A percentile compares a stretch with the other conserved stretches of the same genome.
These are phyloP conservation scores for Colletotrichum sublineola DNA, from an alignment of 2,329 filamentous ascomycete genomes.

Conservation along the genomic window DNA sequence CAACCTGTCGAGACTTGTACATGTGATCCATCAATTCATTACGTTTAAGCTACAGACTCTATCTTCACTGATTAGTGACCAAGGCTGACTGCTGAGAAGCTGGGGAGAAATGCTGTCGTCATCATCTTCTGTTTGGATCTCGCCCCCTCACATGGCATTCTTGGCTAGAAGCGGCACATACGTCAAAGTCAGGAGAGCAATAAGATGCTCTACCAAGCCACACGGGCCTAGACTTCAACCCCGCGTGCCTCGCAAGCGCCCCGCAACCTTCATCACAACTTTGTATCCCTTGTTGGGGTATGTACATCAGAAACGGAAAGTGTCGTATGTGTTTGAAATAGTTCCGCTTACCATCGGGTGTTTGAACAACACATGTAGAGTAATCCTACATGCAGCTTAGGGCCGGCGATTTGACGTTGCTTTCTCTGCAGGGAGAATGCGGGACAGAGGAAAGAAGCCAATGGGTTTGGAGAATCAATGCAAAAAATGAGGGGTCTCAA, in stretches of 20 bases:
- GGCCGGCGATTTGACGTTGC: constrained; percentile 2
- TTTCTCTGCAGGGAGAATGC: constrained; percentile 7
- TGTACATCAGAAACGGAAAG: not conserved
- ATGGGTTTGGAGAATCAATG: constrained; percentile 34
- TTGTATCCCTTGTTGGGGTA: not conserved
- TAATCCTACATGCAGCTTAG: constrained; percentile 8
- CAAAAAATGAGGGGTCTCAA: constrained; percentile 20
- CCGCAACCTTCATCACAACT: constrained; percentile 38
- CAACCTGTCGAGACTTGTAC: not conserved
- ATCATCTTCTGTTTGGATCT: constrained; percentile 19
- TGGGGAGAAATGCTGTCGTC: constrained; percentile 13
- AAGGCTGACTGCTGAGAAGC: not conserved
- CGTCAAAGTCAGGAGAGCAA: constrained; percentile 1
- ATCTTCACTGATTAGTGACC: not conserved
- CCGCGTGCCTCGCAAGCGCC: constrained; percentile 33
- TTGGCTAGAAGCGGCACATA: constrained; percentile 12
- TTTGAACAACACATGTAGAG: constrained; percentile 10
- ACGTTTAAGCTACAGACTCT: not conserved
- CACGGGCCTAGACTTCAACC: constrained; percentile 35
- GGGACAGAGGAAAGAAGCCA: constrained; percentile 13
- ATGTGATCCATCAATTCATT: not conserved
- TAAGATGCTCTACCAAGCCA: constrained; percentile 5
- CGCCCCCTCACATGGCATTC: not conserved
- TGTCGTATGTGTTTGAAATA: not conserved
- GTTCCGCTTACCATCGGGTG: constrained; percentile 28